Evolutionary conservation across 495 filamentous ascomycete species (phyloP).

Genomic region (Mycothermus thermophilus): DNA sequence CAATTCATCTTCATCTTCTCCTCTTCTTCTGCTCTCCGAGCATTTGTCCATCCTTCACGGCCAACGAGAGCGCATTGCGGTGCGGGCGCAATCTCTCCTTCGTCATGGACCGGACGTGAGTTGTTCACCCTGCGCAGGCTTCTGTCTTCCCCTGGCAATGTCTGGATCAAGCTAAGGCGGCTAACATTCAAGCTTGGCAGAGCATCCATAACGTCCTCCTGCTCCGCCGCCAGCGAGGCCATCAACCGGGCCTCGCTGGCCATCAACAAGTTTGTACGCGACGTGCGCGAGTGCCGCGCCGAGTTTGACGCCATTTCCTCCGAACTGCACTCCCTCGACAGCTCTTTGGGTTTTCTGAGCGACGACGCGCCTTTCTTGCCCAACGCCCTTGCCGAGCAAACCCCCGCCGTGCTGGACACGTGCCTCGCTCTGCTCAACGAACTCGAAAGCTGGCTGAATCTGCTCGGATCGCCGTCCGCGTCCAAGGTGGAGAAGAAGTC

Average conservation of each 20-base stretch:
- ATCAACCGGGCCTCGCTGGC: constrained; percentile 19
- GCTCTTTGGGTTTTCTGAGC: constrained; percentile 28
- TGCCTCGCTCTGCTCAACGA: constrained; percentile 24
- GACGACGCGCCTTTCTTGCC: constrained; percentile 31
- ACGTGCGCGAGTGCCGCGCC: constrained; percentile 32
- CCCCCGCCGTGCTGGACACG: constrained; percentile 21
- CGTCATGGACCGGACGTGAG: no score
- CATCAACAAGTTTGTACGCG: constrained; percentile 27
- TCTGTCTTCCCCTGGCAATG: no score
- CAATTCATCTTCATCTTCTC: no score
- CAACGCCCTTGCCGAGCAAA: constrained; percentile 21
- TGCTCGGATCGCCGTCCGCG: constrained; percentile 16
- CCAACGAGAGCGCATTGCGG: no score
- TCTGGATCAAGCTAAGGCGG: no score
- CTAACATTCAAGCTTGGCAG: no score
- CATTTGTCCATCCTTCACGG: no score
- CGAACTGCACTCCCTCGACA: constrained; percentile 35
- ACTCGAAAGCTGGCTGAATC: constrained; percentile 20
- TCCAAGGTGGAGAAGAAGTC: constrained; percentile 27
- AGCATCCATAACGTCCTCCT: constrained; percentile 30
- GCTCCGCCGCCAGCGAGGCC: constrained; percentile 24
- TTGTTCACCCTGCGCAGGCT: no score
- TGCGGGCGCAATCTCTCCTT: no score
- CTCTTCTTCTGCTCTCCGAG: no score
- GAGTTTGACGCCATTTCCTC: constrained; percentile 33